phyloP scores from a whole-genome alignment of 148 eudicot genomes.

The Polygonum aviculare region DNA sequence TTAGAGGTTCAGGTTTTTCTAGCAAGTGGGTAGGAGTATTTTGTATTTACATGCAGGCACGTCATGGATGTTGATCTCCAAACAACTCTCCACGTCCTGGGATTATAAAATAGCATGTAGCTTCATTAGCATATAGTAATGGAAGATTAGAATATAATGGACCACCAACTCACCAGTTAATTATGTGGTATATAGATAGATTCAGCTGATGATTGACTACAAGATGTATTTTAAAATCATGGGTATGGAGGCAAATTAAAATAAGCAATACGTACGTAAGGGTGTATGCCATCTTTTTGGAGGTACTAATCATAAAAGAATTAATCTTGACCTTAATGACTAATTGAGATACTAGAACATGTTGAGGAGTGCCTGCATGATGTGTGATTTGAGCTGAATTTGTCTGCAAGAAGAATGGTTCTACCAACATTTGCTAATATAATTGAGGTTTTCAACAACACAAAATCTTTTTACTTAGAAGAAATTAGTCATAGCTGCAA shows the following conservation, averaged over 20 bases:
- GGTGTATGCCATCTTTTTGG: neutral
- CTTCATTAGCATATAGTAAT: neutral
- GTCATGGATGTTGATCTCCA: neutral
- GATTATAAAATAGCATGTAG: neutral
- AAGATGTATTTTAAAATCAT: neutral
- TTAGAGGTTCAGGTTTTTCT: neutral
- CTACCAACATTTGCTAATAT: neutral
- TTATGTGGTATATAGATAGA: neutral
- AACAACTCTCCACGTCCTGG: slow-evolving; percentile 3
- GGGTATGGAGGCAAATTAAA: neutral
- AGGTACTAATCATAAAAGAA: neutral
- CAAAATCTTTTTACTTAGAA: neutral
- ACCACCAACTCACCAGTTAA: neutral
- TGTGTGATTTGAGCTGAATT: neutral
- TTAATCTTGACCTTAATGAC: neutral
- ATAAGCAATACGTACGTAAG: neutral
- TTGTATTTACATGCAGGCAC: slow-evolving; percentile 5
- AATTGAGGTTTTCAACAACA: neutral
- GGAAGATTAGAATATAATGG: neutral
- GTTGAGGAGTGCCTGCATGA: neutral
- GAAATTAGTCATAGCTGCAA: neutral
- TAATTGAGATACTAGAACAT: neutral
- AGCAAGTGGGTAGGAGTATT: neutral
- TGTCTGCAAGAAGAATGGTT: neutral
- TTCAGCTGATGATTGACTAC: neutral